Evolutionary conservation across 208 protist genomes (phyloP), one percentile per base, ranked within the genome.

Genomic region (Acanthamoeba polyphaga): DNA sequence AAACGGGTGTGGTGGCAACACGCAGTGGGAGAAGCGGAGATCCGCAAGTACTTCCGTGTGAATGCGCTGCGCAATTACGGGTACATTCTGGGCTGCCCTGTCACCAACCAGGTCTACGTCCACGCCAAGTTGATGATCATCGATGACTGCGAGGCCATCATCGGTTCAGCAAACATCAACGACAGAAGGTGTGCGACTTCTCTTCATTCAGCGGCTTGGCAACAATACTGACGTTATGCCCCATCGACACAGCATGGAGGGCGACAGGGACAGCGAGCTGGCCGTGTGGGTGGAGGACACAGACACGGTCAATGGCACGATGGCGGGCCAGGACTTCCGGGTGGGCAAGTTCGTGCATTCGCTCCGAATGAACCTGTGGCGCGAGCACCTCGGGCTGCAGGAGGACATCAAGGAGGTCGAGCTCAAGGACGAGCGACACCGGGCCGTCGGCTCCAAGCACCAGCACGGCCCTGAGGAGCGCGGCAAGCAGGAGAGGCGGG

Each of bases 121-220:
- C 96, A 97, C 24, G 62, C 93, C n/a, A 97, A 92, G 62, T 10
- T 97, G 29, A 96, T 97, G 95, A 96, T 97, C 17, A 66, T 97
- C 9, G 95, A 96, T 70, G 96, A 97, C 78, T 29, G 72, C 51
- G 51, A 94, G 10, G 84, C 66, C 1, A 97, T 97, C n/a, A 93
- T 97, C 68, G 95, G 96, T 10, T 96, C 92, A 17, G 96, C 96
- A 1, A 97, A 97, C 51, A 97, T 97, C 32, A 97, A 97, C 60
- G 96, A 97, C 70, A 34, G 96, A 46, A 94, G 88, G 88, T 10
- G 6, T 3, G 43, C 62, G 19, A 27, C n/a, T n/a, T n/a, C n/a
- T n/a, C n/a, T n/a, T n/a, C n/a, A n/a, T n/a, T n/a, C n/a, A n/a
- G n/a, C n/a, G n/a, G n/a, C n/a, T n/a, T n/a, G n/a, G n/a, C n/a